Evolutionary conservation across 1,284 basidiomycete species (phyloP).

Genomic region (Moesziomyces sp.): DNA sequence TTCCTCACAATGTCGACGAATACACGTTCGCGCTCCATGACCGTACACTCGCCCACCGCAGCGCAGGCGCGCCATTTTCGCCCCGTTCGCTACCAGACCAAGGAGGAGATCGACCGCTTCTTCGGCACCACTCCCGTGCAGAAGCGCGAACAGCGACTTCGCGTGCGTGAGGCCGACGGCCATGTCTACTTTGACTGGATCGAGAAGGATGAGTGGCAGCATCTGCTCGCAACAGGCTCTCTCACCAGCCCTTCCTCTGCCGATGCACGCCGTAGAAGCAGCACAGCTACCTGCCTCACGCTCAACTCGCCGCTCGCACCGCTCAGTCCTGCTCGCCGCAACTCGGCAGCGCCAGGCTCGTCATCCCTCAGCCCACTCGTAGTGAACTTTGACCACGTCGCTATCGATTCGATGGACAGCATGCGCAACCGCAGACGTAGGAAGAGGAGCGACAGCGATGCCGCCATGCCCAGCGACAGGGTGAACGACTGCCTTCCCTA

Average conservation of each 20-base stretch:
- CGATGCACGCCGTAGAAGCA: conserved; percentile 12
- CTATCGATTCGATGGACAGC: not conserved
- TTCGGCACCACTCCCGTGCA: conserved; percentile 46
- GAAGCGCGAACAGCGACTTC: conserved; percentile 37
- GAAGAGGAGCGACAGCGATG: conserved; percentile 21
- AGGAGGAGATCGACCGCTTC: conserved; percentile 48
- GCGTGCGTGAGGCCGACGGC: conserved; percentile 43
- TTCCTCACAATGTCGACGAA: conserved; percentile 11
- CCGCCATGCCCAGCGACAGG: not conserved
- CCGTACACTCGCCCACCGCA: not conserved
- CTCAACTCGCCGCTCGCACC: conserved; percentile 14
- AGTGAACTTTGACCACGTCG: conserved; percentile 3
- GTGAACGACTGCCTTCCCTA: conserved; percentile 7
- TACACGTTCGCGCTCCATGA: conserved; percentile 13
- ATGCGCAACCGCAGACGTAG: conserved; percentile 5
- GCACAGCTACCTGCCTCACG: conserved; percentile 16
- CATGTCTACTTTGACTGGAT: conserved; percentile 41
- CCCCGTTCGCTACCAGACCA: conserved; percentile 43
- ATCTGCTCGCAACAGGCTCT: conserved; percentile 16
- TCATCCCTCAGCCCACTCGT: conserved; percentile 3
- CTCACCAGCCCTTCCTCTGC: conserved; percentile 6
- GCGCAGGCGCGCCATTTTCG: conserved; percentile 30
- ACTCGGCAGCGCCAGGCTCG: not conserved
- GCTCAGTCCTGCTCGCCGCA: not conserved
- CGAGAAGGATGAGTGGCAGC: conserved; percentile 40